phyloP scores from a whole-genome alignment of 2,329 filamentous ascomycete genomes.

The Cytospora piceae region DNA sequence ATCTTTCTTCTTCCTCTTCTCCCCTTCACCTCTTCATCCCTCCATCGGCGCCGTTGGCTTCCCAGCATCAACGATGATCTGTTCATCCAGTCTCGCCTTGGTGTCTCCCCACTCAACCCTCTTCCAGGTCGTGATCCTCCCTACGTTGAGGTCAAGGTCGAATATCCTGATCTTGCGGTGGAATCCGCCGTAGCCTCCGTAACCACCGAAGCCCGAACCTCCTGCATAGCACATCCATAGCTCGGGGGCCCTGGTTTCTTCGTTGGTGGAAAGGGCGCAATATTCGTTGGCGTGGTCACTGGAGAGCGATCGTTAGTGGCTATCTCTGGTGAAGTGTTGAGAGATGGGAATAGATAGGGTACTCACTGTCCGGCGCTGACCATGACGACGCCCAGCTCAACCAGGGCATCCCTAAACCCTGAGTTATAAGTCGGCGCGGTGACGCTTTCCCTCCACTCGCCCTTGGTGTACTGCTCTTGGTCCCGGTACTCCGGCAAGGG shows the following conservation, averaged over 20 bases:
- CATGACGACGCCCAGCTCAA: slow-evolving; percentile 82
- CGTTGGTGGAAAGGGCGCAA: slow-evolving; percentile 70
- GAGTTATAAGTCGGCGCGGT: slow-evolving; percentile 90
- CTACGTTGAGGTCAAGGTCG: slow-evolving; percentile 90
- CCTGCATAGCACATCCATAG: slow-evolving; percentile 99
- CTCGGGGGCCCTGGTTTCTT: slow-evolving; percentile 61
- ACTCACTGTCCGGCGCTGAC: slow-evolving; percentile 88
- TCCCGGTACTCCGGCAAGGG: slow-evolving; percentile 86
- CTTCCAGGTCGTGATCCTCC: slow-evolving; percentile 90
- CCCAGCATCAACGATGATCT: slow-evolving; percentile 69
- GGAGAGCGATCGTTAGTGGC: slow-evolving; percentile 33
- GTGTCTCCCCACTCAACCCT: slow-evolving; percentile 72
- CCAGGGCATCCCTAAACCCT: slow-evolving; percentile 87
- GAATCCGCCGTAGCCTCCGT: slow-evolving; percentile 87
- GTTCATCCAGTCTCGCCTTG: slow-evolving; percentile 59
- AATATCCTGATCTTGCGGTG: slow-evolving; percentile 85
- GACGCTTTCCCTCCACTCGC: slow-evolving; percentile 78
- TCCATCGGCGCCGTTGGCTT: slow-evolving; percentile 44
- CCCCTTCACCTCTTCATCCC: slow-evolving; percentile 14
- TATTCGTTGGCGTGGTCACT: slow-evolving; percentile 97
- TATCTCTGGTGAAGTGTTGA: not conserved
- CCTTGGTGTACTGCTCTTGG: slow-evolving; percentile 61
- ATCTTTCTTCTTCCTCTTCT: not conserved
- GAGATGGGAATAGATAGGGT: not conserved
- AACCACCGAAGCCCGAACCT: slow-evolving; percentile 89